Evolutionary conservation across 2,329 filamentous ascomycete species (phyloP), one percentile per base, ranked within the genome.

Genomic region (Chaetomium globosum): DNA sequence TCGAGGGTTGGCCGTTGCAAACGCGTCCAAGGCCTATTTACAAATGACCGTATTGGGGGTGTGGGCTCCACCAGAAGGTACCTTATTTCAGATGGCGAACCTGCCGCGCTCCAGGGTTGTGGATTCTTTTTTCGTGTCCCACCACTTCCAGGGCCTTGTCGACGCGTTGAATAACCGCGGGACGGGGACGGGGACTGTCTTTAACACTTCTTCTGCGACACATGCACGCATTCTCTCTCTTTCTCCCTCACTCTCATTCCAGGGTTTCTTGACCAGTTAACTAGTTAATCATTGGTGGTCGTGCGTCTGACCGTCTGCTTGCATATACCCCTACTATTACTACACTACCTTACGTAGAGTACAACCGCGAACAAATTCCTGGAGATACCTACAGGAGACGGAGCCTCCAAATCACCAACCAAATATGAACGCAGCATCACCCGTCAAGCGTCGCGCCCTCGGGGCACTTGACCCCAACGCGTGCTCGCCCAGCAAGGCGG

Each of bases 401-500:
- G 36, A 19, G 3, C 12, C 36, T 19, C 5, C 36, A 43, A 43
- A 19, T 43, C 39, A n/a, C 39, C 39, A 7, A 61, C 39, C 39
- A 7, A 61, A 65, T 59, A 71, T 71, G 69, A 63, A 70, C 31
- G 66, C 74, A 36, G 75, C 74, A 26, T 75, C 77, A 51, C 80
- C 80, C 12, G 68, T 73, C 46, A 83, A 81, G 73, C 76, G 80
- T 79, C 81, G 81, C 79, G 81, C 79, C 67, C 79, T 83, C 49
- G 81, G 78, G 59, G 73, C 79, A 26, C 75, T 82, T 59, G 77
- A 83, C 74, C 77, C 78, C 62, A 83, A 83, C 76, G 77, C 77
- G 72, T 73, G 75, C 43, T 77, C 75, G 65, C 74, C 70, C 9
- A 26, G 28, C 43, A 68, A 67, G 63, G 52, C 23, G 51, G 52